These are phyloP conservation scores for Triangularia setosa DNA, from an alignment of 2,329 filamentous ascomycete genomes.

Conservation along the genomic window DNA sequence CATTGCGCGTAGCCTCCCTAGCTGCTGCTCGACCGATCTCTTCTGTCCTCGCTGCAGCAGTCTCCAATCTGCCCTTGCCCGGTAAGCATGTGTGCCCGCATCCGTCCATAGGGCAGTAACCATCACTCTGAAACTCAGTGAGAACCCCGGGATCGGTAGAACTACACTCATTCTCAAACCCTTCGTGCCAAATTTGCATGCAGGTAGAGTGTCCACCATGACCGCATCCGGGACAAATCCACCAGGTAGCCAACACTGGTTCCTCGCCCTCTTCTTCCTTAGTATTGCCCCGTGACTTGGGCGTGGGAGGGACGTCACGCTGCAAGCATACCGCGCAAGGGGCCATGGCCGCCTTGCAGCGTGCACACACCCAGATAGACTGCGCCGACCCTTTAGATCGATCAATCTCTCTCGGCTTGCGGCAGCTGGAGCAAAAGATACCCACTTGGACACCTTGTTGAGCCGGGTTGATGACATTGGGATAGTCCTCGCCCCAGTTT, in stretches of 20 bases:
- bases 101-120: conserved; percentile 61
- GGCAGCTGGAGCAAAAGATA: conserved; percentile 53
- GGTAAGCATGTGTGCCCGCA: conserved; percentile 62
- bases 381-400: conserved; percentile 38
- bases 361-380: conserved; percentile 56
- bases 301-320: conserved; percentile 40
- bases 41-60: conserved; percentile 42
- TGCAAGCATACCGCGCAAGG: conserved; percentile 59
- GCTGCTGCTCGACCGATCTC: conserved; percentile 46
- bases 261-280: conserved; percentile 15
- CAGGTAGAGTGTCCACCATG: conserved; percentile 62
- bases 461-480: conserved; percentile 49
- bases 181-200: conserved; percentile 55
- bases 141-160: conserved; percentile 26
- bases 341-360: conserved; percentile 50
- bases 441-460: conserved; percentile 53
- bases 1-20: conserved; percentile 34
- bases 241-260: conserved; percentile 49
- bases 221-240: conserved; percentile 59
- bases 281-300: neutral
- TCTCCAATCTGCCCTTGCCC: conserved; percentile 51
- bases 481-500: conserved; percentile 53
- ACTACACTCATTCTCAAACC: conserved; percentile 22
- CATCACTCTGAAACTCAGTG: conserved; percentile 42
- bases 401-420: conserved; percentile 53